Base-by-base conservation (phyloP, 805 yeast genomes). In the Wickerhamomyces bisporus region DNA sequence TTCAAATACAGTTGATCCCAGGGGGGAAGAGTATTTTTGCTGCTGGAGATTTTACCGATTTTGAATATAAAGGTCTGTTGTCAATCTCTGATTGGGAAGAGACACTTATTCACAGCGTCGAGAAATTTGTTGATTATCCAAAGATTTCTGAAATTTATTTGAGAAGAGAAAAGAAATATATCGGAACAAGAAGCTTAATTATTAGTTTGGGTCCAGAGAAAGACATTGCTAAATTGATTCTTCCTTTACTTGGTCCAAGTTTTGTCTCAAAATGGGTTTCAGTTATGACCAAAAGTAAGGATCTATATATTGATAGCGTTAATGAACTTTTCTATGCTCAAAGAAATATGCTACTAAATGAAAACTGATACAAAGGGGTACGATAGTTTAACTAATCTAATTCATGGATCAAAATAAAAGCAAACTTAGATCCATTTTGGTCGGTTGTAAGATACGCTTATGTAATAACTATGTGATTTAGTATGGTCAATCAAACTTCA, bases 11-110 rank as follows among this genome's bases (percentile, higher is more conserved):
- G 7, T 17, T 10, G 6, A n/a, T 9, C 12, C 30, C 29, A 48
- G 45, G 21, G 10, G 16, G 38, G 8, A 49, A 52, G n/a, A n/a
- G n/a, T 30, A 47, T 60, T 13, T 61, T 60, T 41, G 62, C 64
- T 13, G 43, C 58, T 39, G 65, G 66, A 5, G 65, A 60, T 40
- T 50, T 52, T 8, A 44, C 41, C 16, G 47, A 49, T 39, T 44
- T 40, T 33, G 38, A 40, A 3, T 41, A 38, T 20, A 58, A 55
- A 38, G 48, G 57, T 6, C 14, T 55, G 1, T 7, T 20, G 2
- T 35, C 11, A 12, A 34, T 41, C 25, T 36, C 45, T 1, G 28
- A 40, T 8, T 45, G 50, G 48, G 20, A 43, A 7, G 26, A 32
- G 3, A 40, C 39, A 6, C 11, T 54, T 12, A 39, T 33, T 6